phyloP scores from a whole-genome alignment of 1,284 basidiomycete genomes.

The Cryptococcus sp. region DNA sequence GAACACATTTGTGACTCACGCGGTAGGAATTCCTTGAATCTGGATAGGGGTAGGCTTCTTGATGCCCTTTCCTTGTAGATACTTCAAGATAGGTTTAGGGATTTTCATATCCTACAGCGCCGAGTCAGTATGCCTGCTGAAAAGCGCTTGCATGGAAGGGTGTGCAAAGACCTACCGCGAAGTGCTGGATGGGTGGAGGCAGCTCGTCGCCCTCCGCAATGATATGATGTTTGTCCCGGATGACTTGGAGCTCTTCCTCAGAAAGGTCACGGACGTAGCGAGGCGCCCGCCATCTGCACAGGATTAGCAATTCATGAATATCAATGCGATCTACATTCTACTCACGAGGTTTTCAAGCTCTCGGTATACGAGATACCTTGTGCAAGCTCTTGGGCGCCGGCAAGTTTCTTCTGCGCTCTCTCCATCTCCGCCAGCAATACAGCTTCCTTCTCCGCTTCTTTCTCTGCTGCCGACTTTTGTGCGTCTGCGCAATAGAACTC shows the following conservation, averaged over 20 bases:
- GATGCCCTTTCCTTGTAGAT: slow-evolving; percentile 83
- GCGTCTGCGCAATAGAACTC: slow-evolving; percentile 61
- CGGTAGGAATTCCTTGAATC: slow-evolving; percentile 92
- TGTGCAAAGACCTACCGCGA: slow-evolving; percentile 61
- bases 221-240: slow-evolving; percentile 91
- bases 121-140: neutral
- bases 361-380: slow-evolving; percentile 90
- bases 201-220: slow-evolving; percentile 86
- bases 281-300: slow-evolving; percentile 79
- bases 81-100: slow-evolving; percentile 76
- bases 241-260: slow-evolving; percentile 67
- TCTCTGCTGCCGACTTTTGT: slow-evolving; percentile 78
- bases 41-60: slow-evolving; percentile 91
- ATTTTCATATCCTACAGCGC: slow-evolving; percentile 89
- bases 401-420: slow-evolving; percentile 78
- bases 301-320: slow-evolving; percentile 10
- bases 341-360: slow-evolving; percentile 76
- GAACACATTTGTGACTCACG: slow-evolving; percentile 59
- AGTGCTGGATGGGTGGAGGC: slow-evolving; percentile 89
- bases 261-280: slow-evolving; percentile 73
- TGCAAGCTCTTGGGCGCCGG: slow-evolving; percentile 88
- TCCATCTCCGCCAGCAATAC: slow-evolving; percentile 90
- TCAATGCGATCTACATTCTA: slow-evolving; percentile 7
- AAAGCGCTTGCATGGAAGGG: neutral
- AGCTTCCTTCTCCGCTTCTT: slow-evolving; percentile 82